A percentile compares a stretch with the other conserved stretches of the same genome.
phyloP scores from a whole-genome alignment of 139 green algal genomes.

The Haematococcus sp. region DNA sequence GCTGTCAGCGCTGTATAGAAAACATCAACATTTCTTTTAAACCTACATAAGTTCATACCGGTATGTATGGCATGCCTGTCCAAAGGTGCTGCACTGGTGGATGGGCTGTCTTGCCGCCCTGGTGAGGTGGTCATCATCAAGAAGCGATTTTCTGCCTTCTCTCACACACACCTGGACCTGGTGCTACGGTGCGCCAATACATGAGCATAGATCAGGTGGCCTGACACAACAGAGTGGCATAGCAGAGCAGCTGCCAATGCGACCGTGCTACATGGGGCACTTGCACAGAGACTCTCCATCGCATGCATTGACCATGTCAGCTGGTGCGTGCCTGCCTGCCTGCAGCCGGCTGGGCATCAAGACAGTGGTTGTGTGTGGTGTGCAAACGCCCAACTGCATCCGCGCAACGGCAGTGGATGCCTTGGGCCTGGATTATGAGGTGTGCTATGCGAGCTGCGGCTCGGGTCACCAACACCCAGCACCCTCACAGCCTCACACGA shows the following conservation, averaged over 20 bases:
- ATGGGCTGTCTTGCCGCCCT: constrained; percentile 23
- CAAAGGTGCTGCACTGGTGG: constrained; percentile 48
- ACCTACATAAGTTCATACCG: too few relatives aligned
- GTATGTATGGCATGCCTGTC: not conserved
- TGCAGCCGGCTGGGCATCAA: constrained; percentile 24
- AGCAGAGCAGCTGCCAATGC: too few relatives aligned
- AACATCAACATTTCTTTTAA: too few relatives aligned
- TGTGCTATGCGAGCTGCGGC: not conserved
- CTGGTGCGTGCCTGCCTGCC: too few relatives aligned
- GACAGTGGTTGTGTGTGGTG: constrained; percentile 36
- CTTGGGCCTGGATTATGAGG: constrained; percentile 61
- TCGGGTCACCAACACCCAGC: too few relatives aligned
- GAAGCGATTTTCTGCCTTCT: constrained; percentile 68
- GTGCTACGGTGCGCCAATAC: constrained; percentile 46
- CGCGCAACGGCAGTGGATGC: constrained; percentile 71
- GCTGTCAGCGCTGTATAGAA: too few relatives aligned
- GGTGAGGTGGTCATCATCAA: constrained; percentile 60
- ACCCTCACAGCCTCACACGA: too few relatives aligned
- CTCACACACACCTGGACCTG: constrained; percentile 59
- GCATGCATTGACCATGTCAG: too few relatives aligned
- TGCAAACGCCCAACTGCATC: constrained; percentile 84
- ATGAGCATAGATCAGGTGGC: not conserved
- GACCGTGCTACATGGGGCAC: not conserved
- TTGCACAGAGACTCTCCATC: too few relatives aligned
- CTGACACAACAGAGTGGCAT: too few relatives aligned